phyloP scores from a whole-genome alignment of 352 stramenopile genomes.

The Phytopythium sindhum region DNA sequence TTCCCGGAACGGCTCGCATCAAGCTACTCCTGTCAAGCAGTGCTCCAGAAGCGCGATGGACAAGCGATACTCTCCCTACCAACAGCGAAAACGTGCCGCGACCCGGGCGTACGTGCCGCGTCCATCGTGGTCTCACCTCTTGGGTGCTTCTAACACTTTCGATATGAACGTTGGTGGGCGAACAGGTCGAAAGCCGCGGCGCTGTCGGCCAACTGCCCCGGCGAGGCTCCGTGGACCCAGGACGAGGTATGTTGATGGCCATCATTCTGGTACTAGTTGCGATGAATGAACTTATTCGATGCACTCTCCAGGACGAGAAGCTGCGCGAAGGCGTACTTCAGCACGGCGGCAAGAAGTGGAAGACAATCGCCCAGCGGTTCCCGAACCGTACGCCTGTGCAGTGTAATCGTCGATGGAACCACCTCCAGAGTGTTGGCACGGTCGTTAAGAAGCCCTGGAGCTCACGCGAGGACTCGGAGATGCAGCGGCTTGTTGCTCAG shows the following conservation, averaged over 20 bases:
- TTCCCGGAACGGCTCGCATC: constrained; percentile 1
- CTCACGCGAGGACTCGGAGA: constrained; percentile 51
- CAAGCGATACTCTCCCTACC: constrained; percentile 20
- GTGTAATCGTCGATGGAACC: constrained; percentile 68
- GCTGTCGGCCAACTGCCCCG: not conserved
- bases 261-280: not conserved
- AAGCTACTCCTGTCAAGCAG: not conserved
- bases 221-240: constrained; percentile 26
- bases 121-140: constrained; percentile 1
- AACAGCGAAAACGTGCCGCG: constrained; percentile 22
- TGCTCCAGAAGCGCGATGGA: constrained; percentile 12
- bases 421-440: constrained; percentile 59
- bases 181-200: constrained; percentile 15
- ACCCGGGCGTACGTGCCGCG: constrained; percentile 21
- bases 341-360: constrained; percentile 82
- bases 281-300: not conserved
- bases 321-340: constrained; percentile 67
- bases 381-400: constrained; percentile 36
- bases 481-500: constrained; percentile 53
- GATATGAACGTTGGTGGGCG: not conserved
- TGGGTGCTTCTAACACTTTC: too few species aligned
- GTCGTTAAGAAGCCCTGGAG: constrained; percentile 71
- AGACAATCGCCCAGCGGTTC: constrained; percentile 55
- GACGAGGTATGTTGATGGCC: constrained; percentile 34
- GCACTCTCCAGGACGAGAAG: constrained; percentile 43